phyloP scores from a whole-genome alignment of 2,329 filamentous ascomycete genomes.

The Arthroderma sp. region DNA sequence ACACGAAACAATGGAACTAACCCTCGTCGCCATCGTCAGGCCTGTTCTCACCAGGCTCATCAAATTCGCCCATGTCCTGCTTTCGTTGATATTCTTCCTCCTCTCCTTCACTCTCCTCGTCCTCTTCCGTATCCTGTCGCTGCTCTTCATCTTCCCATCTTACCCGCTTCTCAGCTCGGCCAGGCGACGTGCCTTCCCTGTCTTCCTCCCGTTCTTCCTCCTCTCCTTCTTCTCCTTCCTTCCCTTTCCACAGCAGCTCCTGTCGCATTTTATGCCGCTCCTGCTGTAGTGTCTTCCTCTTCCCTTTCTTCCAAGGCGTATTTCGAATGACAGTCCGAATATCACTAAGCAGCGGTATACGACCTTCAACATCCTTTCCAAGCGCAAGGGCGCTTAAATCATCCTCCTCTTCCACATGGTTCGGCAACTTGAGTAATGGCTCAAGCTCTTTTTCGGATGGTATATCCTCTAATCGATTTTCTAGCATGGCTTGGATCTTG shows the following conservation, averaged over 20 bases:
- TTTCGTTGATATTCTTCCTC: constrained; percentile 10
- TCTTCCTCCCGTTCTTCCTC: no score
- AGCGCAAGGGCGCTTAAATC: constrained; percentile 5
- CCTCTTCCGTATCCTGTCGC: constrained; percentile 9
- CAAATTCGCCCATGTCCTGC: constrained; percentile 1
- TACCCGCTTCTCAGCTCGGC: constrained; percentile 8
- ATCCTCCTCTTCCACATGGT: constrained; percentile 16
- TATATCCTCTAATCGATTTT: constrained; percentile 15
- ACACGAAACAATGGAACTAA: no score
- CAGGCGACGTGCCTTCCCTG: no score
- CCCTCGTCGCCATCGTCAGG: not conserved
- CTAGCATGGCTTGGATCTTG: constrained; percentile 58
- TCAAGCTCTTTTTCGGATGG: constrained; percentile 22
- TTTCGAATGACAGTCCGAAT: constrained; percentile 23
- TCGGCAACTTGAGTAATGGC: constrained; percentile 26
- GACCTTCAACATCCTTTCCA: constrained; percentile 15
- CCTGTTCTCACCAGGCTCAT: not conserved
- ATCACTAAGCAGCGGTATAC: constrained; percentile 23
- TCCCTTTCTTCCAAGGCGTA: constrained; percentile 10
- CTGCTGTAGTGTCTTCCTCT: constrained; percentile 1
- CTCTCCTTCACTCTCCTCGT: constrained; percentile 7
- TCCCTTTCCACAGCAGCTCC: constrained; percentile 2
- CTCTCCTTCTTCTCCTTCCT: not conserved
- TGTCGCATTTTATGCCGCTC: constrained; percentile 1
- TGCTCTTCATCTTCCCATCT: constrained; percentile 14